Percentiles rank a stretch among this genome's conserved stretches.
Evolutionary conservation across 2,329 filamentous ascomycete genomes (phyloP).

Genomic region (Diplodia corticola): DNA sequence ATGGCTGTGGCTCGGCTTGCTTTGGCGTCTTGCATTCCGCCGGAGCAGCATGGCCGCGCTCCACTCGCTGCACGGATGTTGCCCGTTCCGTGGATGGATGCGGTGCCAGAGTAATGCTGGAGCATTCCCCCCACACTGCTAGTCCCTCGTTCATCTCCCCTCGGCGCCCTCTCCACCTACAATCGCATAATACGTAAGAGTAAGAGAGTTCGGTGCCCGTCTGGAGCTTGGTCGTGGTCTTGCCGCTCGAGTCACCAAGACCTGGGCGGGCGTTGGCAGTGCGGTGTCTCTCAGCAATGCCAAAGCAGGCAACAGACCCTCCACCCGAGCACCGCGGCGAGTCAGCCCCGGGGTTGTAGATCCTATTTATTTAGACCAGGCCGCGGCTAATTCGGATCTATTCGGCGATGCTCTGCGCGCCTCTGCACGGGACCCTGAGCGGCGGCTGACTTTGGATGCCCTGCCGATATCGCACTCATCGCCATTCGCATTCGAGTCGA

Average conservation of each 20-base stretch:
- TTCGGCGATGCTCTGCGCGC: constrained; percentile 2
- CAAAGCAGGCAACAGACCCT: not conserved
- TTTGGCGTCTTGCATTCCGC: not conserved
- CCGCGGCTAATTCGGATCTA: constrained; percentile 12
- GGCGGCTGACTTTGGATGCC: not conserved
- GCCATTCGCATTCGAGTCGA: not conserved
- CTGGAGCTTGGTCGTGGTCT: not conserved
- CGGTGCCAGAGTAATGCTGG: not conserved
- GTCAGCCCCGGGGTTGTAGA: not conserved
- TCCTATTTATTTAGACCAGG: not conserved
- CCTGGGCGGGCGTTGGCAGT: not conserved
- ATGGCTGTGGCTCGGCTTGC: not conserved
- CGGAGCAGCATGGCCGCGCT: not conserved
- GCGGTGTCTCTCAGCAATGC: not conserved
- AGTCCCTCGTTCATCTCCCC: not conserved
- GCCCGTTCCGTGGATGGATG: not conserved
- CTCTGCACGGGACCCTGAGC: not conserved
- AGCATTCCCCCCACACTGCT: constrained; percentile 2
- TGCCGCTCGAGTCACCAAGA: not conserved
- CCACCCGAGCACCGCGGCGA: not conserved
- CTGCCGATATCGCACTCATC: constrained; percentile 7
- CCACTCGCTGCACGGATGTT: not conserved
- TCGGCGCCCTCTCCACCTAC: not conserved
- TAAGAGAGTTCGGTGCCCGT: not conserved
- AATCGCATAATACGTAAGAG: not conserved